Evolutionary conservation across 352 stramenopile species (phyloP), one percentile per base, ranked within the genome.

Genomic region (Thraustochytrium sp.): DNA sequence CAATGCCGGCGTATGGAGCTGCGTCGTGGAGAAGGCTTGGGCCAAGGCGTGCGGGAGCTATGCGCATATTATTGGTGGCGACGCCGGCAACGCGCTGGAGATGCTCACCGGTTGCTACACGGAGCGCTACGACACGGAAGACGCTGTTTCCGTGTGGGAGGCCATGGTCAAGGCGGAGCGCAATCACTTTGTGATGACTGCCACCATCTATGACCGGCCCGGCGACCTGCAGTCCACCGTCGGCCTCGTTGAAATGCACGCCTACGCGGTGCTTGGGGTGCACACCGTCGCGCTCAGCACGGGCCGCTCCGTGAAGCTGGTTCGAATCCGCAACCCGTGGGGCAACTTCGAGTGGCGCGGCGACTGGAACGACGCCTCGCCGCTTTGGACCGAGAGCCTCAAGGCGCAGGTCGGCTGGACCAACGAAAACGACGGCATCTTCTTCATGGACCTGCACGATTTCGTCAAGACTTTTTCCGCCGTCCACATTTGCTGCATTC

Each of bases 261-360:
- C 92, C 8, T 96, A 96, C 61, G 88, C 91, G 3, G 80, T 96
- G 1, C 88, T 94, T 8, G 90, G 94, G 68, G 88, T 90, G 2
- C 89, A 87, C 9, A n/a, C 26, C 0, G 9, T 75, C n/a, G n/a
- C n/a, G 16, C 31, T 13, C 36, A 75, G 5, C 21, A 13, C 21
- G 5, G 34, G 42, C 23, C n/a, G 72, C 11, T 86, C 89, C 21
- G 90, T 95, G 38, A 92, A 90, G 77, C 85, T 97, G 23, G 84
- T 96, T 0, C 92, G 94, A 72, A 82, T 96, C 1, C 89, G 93
- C 29, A 97, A 97, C 84, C 93, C 93, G 0, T 97, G 93, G 93
- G 92, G 92, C 37, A 94, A 93, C 87, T 91, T 91, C 18, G 92
- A 96, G 86, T 97, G 93, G 93, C 90, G 88, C n/a, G 92, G 93